Conservation (phyloP, 106 monocot genomes). For the Platanthera guangdongensis region DNA sequence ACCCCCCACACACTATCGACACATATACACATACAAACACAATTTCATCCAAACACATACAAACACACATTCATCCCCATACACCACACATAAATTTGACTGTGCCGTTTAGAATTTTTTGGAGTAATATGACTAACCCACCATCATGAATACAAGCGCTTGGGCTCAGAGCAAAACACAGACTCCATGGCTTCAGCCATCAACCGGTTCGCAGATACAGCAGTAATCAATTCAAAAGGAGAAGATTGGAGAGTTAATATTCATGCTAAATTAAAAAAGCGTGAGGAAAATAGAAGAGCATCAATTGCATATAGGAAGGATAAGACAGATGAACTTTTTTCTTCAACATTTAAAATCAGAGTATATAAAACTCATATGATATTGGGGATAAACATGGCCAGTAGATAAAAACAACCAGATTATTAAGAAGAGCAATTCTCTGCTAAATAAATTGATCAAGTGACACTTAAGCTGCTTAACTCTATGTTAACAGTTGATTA, state of each 20-base stretch:
- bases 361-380: background rate
- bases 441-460: background rate
- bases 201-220: slow-evolving; percentile 1
- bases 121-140: slow-evolving; percentile 55
- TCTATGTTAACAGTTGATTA: background rate
- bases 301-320: background rate
- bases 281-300: background rate
- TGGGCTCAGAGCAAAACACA: slow-evolving; percentile 8
- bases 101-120: slow-evolving; percentile 34
- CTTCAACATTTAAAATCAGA: background rate
- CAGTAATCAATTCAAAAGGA: background rate
- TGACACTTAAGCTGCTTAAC: background rate
- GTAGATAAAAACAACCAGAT: background rate
- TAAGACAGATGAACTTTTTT: background rate
- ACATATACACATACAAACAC: too few relatives aligned
- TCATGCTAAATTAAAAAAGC: background rate
- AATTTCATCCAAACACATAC: too few relatives aligned
- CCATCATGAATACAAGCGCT: slow-evolving; percentile 40
- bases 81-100: too few relatives aligned
- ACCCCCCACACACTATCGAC: too few relatives aligned
- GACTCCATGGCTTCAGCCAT: slow-evolving; percentile 5
- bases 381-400: background rate
- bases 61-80: too few relatives aligned
- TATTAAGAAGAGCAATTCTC: background rate
- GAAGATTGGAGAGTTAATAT: background rate